Evolutionary conservation across 2,329 filamentous ascomycete species (phyloP), one percentile per base, ranked within the genome.

Genomic region (Colletotrichum destructivum): DNA sequence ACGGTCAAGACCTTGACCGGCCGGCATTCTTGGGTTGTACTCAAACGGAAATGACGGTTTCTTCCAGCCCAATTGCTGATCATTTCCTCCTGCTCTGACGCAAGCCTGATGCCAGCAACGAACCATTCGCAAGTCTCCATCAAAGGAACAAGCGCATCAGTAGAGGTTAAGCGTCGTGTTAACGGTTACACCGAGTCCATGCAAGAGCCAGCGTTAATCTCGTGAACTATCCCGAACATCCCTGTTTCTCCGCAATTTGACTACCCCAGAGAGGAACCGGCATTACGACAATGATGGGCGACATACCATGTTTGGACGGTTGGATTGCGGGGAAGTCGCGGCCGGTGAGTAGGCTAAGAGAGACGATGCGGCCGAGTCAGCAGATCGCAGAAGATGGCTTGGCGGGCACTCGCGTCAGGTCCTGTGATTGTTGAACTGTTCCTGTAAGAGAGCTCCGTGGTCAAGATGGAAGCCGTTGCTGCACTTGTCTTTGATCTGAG

Each of bases 311-410:
- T 46, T 8, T 61, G 42, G 54, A 54, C 23, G 23, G 65, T 18
- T 72, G 9, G 54, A 54, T 35, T 72, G 69, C 69, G 65, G 69
- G 69, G 69, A 63, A 64, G 60, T 64, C 66, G 65, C 69, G 64
- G 64, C 64, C 65, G 65, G 59, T 55, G 15, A 40, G 35, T 4
- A 44, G 59, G 16, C 61, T 63, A 23, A 18, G 16, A 54, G 38
- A 54, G 38, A 63, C 38, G 23, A 55, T n/a, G 40, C 38, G 38
- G 44, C 13, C 31, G 42, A 57, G 40, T 57, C 62, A 23, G 18
- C 40, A 59, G 18, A 35, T 44, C 5, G 13, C 3, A n/a, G 12
- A 12, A 16, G 4, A 35, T 9, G 11, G 21, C 35, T 38, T 11
- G 8, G 18, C 11, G 16, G 21, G 16, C 49, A 21, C 31, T 8